A percentile compares a stretch with the other conserved stretches of the same genome.
phyloP scores from a whole-genome alignment of 2,329 filamentous ascomycete species.

The Cryphonectria radicalis region DNA sequence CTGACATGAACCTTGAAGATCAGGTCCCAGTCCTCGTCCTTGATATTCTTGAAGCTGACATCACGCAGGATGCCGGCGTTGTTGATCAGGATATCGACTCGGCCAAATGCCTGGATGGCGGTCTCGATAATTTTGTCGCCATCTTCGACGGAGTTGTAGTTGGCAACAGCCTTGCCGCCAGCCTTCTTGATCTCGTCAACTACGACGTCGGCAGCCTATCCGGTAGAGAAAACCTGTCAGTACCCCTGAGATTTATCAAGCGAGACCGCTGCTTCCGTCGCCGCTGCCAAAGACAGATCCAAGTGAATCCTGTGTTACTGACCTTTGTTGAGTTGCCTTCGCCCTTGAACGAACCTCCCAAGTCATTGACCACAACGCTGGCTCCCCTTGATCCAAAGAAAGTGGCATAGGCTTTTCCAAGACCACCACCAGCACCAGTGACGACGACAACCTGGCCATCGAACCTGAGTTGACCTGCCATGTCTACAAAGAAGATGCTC shows the following conservation, averaged over 20 bases:
- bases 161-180: conserved; percentile 94
- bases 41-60: conserved; percentile 98
- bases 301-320: conserved; percentile 34
- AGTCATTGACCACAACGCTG: conserved; percentile 83
- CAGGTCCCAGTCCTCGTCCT: conserved; percentile 94
- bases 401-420: conserved; percentile 80
- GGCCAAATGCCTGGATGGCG: conserved; percentile 78
- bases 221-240: neutral
- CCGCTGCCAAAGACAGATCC: neutral
- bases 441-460: conserved; percentile 90
- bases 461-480: conserved; percentile 73
- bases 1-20: conserved; percentile 91
- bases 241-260: neutral
- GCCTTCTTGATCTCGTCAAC: conserved; percentile 82
- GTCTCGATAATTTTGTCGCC: conserved; percentile 94
- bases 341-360: conserved; percentile 91
- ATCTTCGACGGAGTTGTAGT: conserved; percentile 93
- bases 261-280: neutral
- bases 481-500: conserved; percentile 37
- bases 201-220: conserved; percentile 78
- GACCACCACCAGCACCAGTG: conserved; percentile 81
- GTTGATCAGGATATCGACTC: conserved; percentile 95
- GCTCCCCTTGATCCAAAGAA: conserved; percentile 91
- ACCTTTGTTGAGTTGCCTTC: conserved; percentile 89
- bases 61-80: conserved; percentile 96